Conservation (phyloP, 441 rosid genomes). For the Isatis lusitanica region DNA sequence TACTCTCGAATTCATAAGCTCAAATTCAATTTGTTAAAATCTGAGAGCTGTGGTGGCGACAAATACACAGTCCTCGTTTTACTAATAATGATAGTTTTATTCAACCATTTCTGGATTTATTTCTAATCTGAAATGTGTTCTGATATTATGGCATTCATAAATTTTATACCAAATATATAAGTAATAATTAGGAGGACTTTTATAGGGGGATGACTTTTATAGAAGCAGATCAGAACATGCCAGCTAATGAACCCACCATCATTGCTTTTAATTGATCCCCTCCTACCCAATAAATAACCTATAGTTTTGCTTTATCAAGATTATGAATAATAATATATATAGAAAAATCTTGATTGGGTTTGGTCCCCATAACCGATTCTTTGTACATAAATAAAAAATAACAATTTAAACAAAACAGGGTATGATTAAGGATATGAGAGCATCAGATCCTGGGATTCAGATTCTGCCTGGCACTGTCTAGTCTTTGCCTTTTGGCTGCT, state of each 20-base stretch:
- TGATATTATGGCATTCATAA: slow-evolving; percentile 7
- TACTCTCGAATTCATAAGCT: background rate
- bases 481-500: slow-evolving; percentile 39
- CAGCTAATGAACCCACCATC: slow-evolving; percentile 39
- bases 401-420: slow-evolving; percentile 9
- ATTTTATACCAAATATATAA: background rate
- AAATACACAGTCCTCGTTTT: background rate
- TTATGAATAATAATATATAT: background rate
- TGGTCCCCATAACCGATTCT: slow-evolving; percentile 26
- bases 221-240: slow-evolving; percentile 34
- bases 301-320: background rate
- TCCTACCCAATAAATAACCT: slow-evolving; percentile 21
- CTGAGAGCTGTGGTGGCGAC: background rate
- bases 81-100: background rate
- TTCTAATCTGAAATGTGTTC: background rate
- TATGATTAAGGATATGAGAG: slow-evolving; percentile 35
- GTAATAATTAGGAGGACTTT: slow-evolving; percentile 5
- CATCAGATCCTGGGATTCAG: slow-evolving; percentile 34
- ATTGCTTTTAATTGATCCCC: slow-evolving; percentile 28
- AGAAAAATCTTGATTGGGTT: slow-evolving; percentile 30
- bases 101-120: background rate
- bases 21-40: background rate
- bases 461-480: slow-evolving; percentile 31
- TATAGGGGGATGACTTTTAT: slow-evolving; percentile 19
- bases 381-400: background rate